These are phyloP conservation scores for Termitomyces sp. DNA, from an alignment of 768 basidiomycete species.

Conservation along the genomic window DNA sequence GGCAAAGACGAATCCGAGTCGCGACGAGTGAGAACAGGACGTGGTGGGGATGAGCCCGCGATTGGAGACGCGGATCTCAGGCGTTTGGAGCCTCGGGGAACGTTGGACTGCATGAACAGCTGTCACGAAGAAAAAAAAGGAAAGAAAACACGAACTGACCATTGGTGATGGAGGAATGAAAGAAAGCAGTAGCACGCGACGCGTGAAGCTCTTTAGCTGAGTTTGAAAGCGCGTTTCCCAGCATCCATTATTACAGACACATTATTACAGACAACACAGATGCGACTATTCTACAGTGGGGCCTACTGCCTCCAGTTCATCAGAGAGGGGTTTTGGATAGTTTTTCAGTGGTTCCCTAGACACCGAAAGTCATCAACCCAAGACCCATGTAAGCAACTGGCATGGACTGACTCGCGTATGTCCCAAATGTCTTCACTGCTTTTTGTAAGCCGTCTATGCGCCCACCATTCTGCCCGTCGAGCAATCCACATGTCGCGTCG, in stretches of 20 bases:
- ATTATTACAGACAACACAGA: background rate
- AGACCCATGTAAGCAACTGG: background rate
- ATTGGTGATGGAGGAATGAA: constrained; percentile 25
- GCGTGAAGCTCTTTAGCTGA: constrained; percentile 38
- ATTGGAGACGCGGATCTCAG: constrained; percentile 55
- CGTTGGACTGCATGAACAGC: constrained; percentile 19
- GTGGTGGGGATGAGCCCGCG: constrained; percentile 47
- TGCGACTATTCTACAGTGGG: constrained; percentile 10
- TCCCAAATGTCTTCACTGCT: constrained; percentile 98
- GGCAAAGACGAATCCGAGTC: constrained; percentile 75
- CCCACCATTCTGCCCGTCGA: constrained; percentile 94
- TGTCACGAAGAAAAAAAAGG: background rate
- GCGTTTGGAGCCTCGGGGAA: constrained; percentile 55
- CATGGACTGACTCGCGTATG: constrained; percentile 62
- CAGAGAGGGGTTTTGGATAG: constrained; percentile 41
- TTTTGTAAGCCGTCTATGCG: constrained; percentile 62
- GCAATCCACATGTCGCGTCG: constrained; percentile 82
- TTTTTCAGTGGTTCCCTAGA: constrained; percentile 47
- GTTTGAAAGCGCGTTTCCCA: constrained; percentile 37
- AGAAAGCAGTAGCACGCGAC: constrained; percentile 33
- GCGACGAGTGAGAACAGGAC: constrained; percentile 44
- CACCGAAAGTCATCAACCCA: background rate
- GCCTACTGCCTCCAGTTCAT: constrained; percentile 10
- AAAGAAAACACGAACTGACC: constrained; percentile 27
- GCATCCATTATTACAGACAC: background rate